Evolutionary conservation across 2,329 filamentous ascomycete species (phyloP).

Genomic region (Arthrobotrys iridis): DNA sequence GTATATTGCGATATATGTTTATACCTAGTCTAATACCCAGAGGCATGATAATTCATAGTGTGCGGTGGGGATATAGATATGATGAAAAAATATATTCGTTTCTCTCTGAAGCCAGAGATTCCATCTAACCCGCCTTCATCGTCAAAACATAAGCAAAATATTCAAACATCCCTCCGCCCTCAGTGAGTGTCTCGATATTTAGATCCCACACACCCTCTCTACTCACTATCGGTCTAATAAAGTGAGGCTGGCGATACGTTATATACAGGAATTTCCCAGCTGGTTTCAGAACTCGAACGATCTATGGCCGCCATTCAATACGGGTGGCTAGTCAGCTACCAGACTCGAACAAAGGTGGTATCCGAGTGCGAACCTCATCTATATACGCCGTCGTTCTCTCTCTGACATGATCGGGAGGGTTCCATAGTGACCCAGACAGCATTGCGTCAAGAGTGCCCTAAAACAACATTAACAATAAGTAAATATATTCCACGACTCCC

Average conservation of each 20-base stretch:
- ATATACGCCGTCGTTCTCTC: conserved; percentile 55
- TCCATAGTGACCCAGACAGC: conserved; percentile 56
- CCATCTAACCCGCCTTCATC: conserved; percentile 48
- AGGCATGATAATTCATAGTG: too few relatives aligned
- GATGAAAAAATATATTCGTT: background rate
- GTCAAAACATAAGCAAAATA: conserved; percentile 56
- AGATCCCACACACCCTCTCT: conserved; percentile 48
- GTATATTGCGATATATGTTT: too few relatives aligned
- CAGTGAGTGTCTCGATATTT: conserved; percentile 54
- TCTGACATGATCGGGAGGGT: conserved; percentile 55
- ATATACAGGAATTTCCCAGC: conserved; percentile 56
- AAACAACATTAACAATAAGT: background rate
- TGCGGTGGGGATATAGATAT: too few relatives aligned
- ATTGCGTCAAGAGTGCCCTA: conserved; percentile 56
- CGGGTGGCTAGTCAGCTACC: background rate
- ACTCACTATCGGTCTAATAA: conserved; percentile 55
- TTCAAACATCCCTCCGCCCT: conserved; percentile 55
- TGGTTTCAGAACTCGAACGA: conserved; percentile 55
- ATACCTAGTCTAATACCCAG: too few relatives aligned
- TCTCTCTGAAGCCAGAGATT: background rate
- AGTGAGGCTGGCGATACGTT: conserved; percentile 57
- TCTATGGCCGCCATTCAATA: conserved; percentile 13
- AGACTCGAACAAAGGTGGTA: background rate
- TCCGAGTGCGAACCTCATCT: conserved; percentile 49
- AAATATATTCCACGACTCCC: background rate